A percentile compares a stretch with the other conserved stretches of the same genome.
Conservation (phyloP, 805 yeast genomes). For the Candida suzukii region DNA sequence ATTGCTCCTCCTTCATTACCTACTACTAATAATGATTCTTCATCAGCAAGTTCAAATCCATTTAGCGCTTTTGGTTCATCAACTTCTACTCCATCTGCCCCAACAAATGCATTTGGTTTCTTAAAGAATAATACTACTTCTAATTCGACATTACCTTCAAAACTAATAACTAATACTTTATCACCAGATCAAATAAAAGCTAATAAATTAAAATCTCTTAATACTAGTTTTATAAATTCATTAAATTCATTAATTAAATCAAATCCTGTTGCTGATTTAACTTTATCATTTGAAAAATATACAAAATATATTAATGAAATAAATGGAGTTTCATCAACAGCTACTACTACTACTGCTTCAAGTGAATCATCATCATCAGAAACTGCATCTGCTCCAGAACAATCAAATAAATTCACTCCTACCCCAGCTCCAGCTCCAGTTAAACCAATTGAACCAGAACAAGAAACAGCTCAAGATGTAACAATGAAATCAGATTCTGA, state of each 20-base stretch:
- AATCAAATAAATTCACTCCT: too few species aligned
- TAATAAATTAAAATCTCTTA: conserved; percentile 56
- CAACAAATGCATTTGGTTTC: conserved; percentile 4
- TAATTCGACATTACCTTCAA: background rate
- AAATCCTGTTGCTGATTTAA: conserved; percentile 49
- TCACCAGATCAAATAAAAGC: conserved; percentile 25
- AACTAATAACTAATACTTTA: background rate
- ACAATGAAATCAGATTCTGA: background rate
- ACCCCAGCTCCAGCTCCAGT: conserved; percentile 1
- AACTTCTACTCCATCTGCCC: background rate
- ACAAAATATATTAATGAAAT: conserved; percentile 35
- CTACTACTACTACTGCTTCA: background rate
- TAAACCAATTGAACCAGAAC: background rate
- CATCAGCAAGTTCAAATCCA: conserved; percentile 3
- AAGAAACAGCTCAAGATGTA: background rate
- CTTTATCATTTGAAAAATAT: conserved; percentile 52
- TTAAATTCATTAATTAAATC: conserved; percentile 32
- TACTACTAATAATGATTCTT: background rate
- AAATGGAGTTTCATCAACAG: conserved; percentile 5
- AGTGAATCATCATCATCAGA: background rate
- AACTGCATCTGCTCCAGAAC: background rate
- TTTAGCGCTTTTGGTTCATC: background rate
- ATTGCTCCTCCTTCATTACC: background rate
- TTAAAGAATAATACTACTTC: background rate
- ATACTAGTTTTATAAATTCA: conserved; percentile 47